phyloP scores from a whole-genome alignment of 2,329 filamentous ascomycete species.

The Colletotrichum trifolii region DNA sequence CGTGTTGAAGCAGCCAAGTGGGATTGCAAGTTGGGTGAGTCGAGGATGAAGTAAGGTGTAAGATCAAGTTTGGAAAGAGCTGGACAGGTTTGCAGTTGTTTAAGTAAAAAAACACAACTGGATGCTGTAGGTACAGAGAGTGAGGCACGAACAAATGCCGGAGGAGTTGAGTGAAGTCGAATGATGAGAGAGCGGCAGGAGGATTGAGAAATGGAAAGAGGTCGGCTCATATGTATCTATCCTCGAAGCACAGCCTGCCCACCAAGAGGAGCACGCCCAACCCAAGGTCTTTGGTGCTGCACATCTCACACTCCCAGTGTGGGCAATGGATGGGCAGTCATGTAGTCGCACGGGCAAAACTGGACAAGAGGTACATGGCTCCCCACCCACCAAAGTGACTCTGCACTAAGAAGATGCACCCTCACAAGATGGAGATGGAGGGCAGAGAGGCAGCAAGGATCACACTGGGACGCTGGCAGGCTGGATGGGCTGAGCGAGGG shows the following conservation, averaged over 20 bases:
- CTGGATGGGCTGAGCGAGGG: constrained; percentile 35
- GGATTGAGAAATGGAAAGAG: constrained; percentile 37
- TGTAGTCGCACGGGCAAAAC: no score
- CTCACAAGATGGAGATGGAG: constrained; percentile 25
- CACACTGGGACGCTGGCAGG: constrained; percentile 16
- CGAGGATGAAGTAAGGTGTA: neutral
- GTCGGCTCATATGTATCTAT: constrained; percentile 39
- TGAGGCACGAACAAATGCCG: constrained; percentile 26
- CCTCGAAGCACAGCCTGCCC: constrained; percentile 38
- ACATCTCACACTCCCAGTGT: constrained; percentile 3
- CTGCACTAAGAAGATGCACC: constrained; percentile 14
- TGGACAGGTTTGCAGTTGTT: constrained; percentile 24
- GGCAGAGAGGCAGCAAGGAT: constrained; percentile 31
- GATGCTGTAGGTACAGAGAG: constrained; percentile 23
- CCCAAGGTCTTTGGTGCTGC: constrained; percentile 26
- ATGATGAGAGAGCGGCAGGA: constrained; percentile 30
- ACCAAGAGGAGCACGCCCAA: constrained; percentile 28
- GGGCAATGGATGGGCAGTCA: neutral
- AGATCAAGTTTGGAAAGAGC: constrained; percentile 10
- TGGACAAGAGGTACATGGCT: no score
- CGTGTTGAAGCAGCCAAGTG: neutral
- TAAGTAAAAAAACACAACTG: constrained; percentile 32
- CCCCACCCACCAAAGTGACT: neutral
- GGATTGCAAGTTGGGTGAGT: neutral
- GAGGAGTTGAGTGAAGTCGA: constrained; percentile 37